These are phyloP conservation scores for Striga asiatica DNA, from an alignment of 257 asterid genomes.

Conservation along the genomic window DNA sequence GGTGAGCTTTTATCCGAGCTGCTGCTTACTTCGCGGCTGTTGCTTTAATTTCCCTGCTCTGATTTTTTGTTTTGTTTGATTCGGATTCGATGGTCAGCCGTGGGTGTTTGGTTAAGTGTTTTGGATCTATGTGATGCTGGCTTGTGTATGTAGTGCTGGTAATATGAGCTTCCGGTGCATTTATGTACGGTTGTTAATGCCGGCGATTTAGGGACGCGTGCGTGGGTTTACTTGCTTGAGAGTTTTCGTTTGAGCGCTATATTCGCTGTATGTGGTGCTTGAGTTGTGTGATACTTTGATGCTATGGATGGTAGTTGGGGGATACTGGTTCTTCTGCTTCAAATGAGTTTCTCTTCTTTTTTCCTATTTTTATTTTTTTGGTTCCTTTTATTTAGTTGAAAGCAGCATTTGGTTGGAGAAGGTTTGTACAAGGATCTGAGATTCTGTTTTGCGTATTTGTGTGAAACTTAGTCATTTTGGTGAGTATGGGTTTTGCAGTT, in stretches of 20 bases:
- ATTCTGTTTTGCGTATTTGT: background rate
- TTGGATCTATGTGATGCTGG: background rate
- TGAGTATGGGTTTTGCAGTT: too few species aligned
- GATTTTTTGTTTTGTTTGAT: background rate
- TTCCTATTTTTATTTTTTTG: too few species aligned
- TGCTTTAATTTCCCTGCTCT: background rate
- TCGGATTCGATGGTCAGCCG: too few species aligned
- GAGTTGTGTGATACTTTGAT: too few species aligned
- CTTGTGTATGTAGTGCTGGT: conserved; percentile 13
- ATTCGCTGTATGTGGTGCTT: too few species aligned
- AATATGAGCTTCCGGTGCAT: conserved; percentile 9
- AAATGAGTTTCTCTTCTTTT: too few species aligned
- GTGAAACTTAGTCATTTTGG: background rate
- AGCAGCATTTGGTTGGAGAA: too few species aligned
- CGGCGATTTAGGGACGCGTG: background rate
- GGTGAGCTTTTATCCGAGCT: conserved; percentile 30
- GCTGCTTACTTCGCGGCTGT: conserved; percentile 17
- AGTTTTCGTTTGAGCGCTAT: conserved; percentile 5
- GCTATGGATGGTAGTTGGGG: too few species aligned
- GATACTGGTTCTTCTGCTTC: too few species aligned
- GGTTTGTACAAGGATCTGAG: background rate
- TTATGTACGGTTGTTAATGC: conserved; percentile 8
- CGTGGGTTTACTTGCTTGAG: background rate
- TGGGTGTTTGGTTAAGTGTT: too few species aligned
- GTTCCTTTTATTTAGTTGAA: too few species aligned